Evolutionary conservation across 306 rosid genomes (phyloP).

Genomic region (Mimosa pudica): DNA sequence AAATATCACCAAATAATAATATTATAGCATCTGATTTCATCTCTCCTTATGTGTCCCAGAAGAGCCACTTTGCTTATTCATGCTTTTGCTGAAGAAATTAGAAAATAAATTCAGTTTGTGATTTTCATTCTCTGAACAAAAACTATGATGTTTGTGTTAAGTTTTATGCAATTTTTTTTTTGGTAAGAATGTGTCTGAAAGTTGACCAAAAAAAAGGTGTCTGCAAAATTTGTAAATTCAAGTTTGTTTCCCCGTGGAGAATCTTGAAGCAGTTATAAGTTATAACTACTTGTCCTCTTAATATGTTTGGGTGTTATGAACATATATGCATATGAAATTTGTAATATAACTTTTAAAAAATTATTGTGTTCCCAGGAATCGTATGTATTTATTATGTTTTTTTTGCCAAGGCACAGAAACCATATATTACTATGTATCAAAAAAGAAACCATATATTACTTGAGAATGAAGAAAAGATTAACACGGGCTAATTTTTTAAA

Average conservation of each 20-base stretch:
- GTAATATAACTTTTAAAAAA: background rate
- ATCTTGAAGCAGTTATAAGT: background rate
- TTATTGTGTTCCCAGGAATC: background rate
- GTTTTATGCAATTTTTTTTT: background rate
- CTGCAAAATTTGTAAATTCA: background rate
- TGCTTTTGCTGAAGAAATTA: constrained; percentile 38
- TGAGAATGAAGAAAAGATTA: no score
- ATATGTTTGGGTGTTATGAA: background rate
- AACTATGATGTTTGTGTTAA: background rate
- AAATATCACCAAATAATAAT: background rate
- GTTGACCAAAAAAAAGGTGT: background rate
- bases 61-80: constrained; percentile 44
- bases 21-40: constrained; percentile 35
- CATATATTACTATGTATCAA: no score
- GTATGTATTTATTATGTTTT: background rate
- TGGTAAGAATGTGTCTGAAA: no score
- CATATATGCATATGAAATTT: background rate
- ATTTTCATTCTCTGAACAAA: background rate
- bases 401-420: no score
- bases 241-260: background rate
- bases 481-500: no score
- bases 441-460: no score
- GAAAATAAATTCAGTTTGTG: background rate
- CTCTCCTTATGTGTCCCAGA: constrained; percentile 41
- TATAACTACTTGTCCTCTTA: background rate